A percentile compares a stretch with the other conserved stretches of the same genome.
Evolutionary conservation across 108 stramenopile species (phyloP).

Genomic region (Licmophora abbreviata): DNA sequence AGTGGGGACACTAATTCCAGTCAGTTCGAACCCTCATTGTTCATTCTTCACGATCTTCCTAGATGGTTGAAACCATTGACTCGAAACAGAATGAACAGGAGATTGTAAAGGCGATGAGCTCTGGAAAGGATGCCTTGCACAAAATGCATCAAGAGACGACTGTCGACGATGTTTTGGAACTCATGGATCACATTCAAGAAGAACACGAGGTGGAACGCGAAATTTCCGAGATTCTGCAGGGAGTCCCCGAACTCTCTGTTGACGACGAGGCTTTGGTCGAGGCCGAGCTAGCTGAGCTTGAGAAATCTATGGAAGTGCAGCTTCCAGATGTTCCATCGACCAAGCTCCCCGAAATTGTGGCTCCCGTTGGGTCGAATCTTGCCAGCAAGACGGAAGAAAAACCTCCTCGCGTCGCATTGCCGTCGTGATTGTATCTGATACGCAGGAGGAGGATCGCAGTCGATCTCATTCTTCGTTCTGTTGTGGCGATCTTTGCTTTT

Average conservation of each 20-base stretch:
- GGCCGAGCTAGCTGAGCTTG: slow-evolving; percentile 35
- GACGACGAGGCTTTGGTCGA: slow-evolving; percentile 44
- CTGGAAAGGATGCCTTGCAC: slow-evolving; percentile 82
- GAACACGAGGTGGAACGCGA: slow-evolving; percentile 73
- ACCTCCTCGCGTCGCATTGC: too few relatives aligned
- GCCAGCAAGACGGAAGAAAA: too few relatives aligned
- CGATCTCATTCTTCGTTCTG: too few relatives aligned
- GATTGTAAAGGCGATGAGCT: slow-evolving; percentile 56
- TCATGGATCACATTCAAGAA: slow-evolving; percentile 87
- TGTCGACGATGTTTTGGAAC: slow-evolving; percentile 80
- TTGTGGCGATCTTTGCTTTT: too few relatives aligned
- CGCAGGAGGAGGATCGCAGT: too few relatives aligned
- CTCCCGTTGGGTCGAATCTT: too few relatives aligned
- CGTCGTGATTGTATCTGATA: too few relatives aligned
- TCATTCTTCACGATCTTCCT: too few relatives aligned
- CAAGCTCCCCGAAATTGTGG: slow-evolving; percentile 13
- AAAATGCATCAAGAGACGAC: slow-evolving; percentile 81
- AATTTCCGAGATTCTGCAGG: slow-evolving; percentile 55
- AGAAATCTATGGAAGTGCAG: slow-evolving; percentile 13
- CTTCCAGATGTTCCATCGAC: slow-evolving; percentile 9
- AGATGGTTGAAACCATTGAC: slow-evolving; percentile 83
- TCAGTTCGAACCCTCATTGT: too few relatives aligned
- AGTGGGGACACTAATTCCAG: too few relatives aligned
- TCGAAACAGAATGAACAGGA: slow-evolving; percentile 74
- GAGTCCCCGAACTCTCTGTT: slow-evolving; percentile 17